Conservation (phyloP, 768 basidiomycete genomes). For the Boletus reticulatus region DNA sequence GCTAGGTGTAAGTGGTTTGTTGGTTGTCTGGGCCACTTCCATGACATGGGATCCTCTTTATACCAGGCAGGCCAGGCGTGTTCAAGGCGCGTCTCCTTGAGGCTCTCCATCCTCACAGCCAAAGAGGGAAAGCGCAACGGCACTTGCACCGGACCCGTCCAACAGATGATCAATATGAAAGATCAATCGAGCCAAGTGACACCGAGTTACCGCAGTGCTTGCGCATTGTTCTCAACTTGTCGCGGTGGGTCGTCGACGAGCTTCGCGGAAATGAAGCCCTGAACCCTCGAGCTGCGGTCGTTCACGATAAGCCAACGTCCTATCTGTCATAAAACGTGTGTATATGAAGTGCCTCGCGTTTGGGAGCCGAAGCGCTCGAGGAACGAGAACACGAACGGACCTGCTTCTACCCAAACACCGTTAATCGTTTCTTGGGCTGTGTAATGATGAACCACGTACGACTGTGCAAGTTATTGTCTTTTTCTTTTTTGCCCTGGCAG, state of each 20-base stretch:
- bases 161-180: not conserved
- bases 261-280: constrained; percentile 8
- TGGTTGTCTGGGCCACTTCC: not conserved
- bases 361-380: not conserved
- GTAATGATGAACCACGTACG: not conserved
- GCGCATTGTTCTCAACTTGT: not conserved
- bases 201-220: not conserved
- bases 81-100: not conserved
- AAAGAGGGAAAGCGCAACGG: not conserved
- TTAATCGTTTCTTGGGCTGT: not conserved
- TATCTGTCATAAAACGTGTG: not conserved
- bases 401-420: not conserved
- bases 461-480: not conserved
- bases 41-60: constrained; percentile 6
- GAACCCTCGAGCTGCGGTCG: not conserved
- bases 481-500: too few relatives aligned
- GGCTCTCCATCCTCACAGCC: not conserved
- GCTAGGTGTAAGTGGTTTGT: not conserved
- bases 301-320: not conserved
- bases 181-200: not conserved
- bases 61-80: constrained; percentile 3
- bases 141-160: not conserved
- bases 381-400: not conserved
- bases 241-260: not conserved
- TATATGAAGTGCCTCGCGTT: not conserved